Evolutionary conservation across 768 basidiomycete species (phyloP).

Genomic region (Amanita phalloides): DNA sequence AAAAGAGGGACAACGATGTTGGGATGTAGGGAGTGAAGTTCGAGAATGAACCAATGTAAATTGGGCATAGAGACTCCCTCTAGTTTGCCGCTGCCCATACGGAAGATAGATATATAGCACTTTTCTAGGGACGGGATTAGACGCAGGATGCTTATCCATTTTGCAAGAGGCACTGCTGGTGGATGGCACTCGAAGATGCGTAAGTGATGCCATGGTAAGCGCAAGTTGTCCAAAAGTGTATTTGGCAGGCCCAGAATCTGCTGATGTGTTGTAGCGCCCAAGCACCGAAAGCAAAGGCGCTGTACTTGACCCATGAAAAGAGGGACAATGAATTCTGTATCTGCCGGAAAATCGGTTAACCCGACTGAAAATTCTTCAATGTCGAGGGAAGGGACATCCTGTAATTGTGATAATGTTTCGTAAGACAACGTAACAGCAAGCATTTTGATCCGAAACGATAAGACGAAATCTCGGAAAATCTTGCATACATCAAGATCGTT

Average conservation of each 20-base stretch:
- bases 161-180: not conserved
- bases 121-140: not conserved
- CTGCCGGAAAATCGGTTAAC: not conserved
- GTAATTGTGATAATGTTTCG: too few relatives aligned
- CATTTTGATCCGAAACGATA: too few relatives aligned
- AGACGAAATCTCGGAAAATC: too few relatives aligned
- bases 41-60: not conserved
- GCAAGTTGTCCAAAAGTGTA: not conserved
- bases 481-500: too few relatives aligned
- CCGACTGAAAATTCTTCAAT: too few relatives aligned
- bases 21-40: not conserved
- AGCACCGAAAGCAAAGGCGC: not conserved
- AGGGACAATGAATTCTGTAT: not conserved
- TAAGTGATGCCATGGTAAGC: not conserved
- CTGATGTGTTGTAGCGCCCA: too few relatives aligned
- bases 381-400: too few relatives aligned
- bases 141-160: not conserved
- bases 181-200: not conserved
- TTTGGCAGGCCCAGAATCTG: not conserved
- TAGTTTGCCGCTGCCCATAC: not conserved
- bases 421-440: too few relatives aligned
- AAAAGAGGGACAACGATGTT: not conserved
- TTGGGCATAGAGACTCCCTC: not conserved
- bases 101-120: not conserved
- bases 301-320: not conserved